phyloP scores from a whole-genome alignment of 352 stramenopile species.

The Phytophthora chlamydospora region DNA sequence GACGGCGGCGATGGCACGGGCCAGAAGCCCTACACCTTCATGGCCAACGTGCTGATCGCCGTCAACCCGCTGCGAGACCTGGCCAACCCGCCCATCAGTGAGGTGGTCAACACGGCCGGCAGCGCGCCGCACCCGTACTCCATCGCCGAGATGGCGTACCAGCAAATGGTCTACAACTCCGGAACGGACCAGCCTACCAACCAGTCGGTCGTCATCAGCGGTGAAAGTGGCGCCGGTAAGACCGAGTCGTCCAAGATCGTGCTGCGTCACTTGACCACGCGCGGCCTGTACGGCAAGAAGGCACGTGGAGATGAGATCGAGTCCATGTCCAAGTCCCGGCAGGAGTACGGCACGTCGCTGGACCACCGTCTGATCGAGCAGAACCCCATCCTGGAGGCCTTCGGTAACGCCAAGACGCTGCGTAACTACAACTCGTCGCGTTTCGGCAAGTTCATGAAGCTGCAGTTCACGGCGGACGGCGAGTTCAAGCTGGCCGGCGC shows the following conservation, averaged over 20 bases:
- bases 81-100: slow-evolving; percentile 77
- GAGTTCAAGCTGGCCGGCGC: slow-evolving; percentile 87
- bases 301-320: slow-evolving; percentile 80
- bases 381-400: slow-evolving; percentile 95
- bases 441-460: slow-evolving; percentile 96
- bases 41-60: slow-evolving; percentile 93
- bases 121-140: slow-evolving; percentile 86
- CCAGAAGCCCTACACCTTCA: slow-evolving; percentile 93
- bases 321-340: slow-evolving; percentile 48
- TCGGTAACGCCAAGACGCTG: slow-evolving; percentile 96
- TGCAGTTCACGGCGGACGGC: slow-evolving; percentile 92
- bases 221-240: slow-evolving; percentile 89
- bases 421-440: slow-evolving; percentile 95
- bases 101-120: slow-evolving; percentile 76
- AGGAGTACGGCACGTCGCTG: slow-evolving; percentile 67
- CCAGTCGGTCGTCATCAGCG: slow-evolving; percentile 88
- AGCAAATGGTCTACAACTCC: slow-evolving; percentile 92
- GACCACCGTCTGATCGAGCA: slow-evolving; percentile 88
- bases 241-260: slow-evolving; percentile 93
- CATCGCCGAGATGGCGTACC: slow-evolving; percentile 91
- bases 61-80: slow-evolving; percentile 91
- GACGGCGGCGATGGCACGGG: slow-evolving; percentile 67
- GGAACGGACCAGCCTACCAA: slow-evolving; percentile 86
- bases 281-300: slow-evolving; percentile 88
- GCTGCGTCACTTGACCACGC: slow-evolving; percentile 87